Conservation (phyloP, 2,329 filamentous ascomycete genomes). For the Botrytis medusae region DNA sequence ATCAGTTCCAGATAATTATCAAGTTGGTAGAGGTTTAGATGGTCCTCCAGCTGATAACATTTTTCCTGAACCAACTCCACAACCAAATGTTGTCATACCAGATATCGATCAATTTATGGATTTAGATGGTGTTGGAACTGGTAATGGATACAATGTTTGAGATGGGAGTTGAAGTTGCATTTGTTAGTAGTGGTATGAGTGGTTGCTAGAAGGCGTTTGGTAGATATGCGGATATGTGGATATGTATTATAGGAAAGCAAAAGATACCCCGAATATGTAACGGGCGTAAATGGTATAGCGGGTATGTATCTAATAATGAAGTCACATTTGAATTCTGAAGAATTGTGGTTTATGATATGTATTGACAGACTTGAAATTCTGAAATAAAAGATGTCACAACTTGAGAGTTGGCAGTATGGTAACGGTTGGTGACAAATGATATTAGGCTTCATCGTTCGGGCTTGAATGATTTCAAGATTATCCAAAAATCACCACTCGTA, state of each 20-base stretch:
- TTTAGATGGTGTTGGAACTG: conserved; percentile 19
- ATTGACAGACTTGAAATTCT: background rate
- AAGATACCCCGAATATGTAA: conserved; percentile 12
- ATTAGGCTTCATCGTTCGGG: background rate
- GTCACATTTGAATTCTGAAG: background rate
- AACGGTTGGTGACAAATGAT: background rate
- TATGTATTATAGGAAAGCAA: background rate
- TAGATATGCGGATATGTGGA: background rate
- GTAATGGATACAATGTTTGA: conserved; percentile 16
- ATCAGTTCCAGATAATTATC: conserved; percentile 40
- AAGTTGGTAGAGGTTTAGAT: conserved; percentile 40
- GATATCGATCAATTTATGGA: conserved; percentile 29
- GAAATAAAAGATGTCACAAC: background rate
- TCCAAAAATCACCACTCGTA: no score
- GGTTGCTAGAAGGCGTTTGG: background rate
- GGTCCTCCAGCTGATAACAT: conserved; percentile 34
- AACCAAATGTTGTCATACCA: background rate
- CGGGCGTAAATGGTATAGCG: conserved; percentile 7
- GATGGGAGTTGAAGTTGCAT: background rate
- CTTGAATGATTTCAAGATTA: no score
- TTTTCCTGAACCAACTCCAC: conserved; percentile 33
- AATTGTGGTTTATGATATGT: background rate
- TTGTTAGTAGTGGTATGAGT: background rate
- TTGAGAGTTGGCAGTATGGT: background rate
- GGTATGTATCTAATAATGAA: background rate